Conservation (phyloP, 805 yeast genomes). For the Isabelozyma pseudorhagii region DNA sequence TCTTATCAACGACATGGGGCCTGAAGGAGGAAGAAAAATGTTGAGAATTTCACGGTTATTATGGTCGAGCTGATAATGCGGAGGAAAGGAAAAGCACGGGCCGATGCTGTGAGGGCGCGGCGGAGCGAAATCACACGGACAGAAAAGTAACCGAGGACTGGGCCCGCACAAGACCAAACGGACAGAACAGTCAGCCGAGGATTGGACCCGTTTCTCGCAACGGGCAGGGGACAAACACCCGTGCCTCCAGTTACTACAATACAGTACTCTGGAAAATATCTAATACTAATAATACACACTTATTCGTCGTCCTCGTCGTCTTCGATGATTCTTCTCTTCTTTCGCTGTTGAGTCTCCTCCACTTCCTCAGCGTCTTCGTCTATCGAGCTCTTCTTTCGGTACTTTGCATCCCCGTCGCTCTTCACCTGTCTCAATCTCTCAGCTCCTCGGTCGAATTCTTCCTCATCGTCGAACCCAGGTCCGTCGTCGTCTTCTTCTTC, state of each 20-base stretch:
- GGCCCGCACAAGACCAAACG: background rate
- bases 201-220: background rate
- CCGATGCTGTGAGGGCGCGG: too few species aligned
- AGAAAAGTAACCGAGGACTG: background rate
- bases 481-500: constrained; percentile 43
- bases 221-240: background rate
- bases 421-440: constrained; percentile 56
- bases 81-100: background rate
- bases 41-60: background rate
- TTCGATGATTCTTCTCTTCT: constrained; percentile 47
- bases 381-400: constrained; percentile 17
- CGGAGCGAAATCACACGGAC: too few species aligned
- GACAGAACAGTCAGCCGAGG: too few species aligned
- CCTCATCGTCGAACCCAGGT: constrained; percentile 34
- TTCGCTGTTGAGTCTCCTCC: constrained; percentile 31
- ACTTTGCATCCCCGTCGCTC: constrained; percentile 52
- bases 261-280: background rate
- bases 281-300: background rate
- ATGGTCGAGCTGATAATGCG: background rate
- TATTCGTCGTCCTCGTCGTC: constrained; percentile 48
- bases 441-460: constrained; percentile 51
- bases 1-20: constrained; percentile 2
- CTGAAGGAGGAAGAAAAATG: background rate
- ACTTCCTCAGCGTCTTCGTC: constrained; percentile 19
- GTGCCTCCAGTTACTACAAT: background rate